These are phyloP conservation scores for Areca catechu DNA, from an alignment of 176 grass and related monocot genomes.

Conservation along the genomic window DNA sequence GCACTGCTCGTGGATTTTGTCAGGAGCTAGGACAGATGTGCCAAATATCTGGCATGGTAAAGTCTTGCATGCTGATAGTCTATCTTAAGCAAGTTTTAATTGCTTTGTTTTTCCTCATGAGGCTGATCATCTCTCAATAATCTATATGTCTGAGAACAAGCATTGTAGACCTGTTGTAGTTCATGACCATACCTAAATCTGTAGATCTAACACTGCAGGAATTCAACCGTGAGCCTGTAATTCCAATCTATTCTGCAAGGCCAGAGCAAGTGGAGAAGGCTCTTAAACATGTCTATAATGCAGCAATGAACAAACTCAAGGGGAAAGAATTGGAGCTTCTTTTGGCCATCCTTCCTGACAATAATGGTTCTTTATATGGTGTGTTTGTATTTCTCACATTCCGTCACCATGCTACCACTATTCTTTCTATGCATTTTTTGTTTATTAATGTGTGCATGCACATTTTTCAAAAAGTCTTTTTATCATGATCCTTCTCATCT, in stretches of 20 bases:
- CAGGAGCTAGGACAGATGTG: slow-evolving; percentile 98
- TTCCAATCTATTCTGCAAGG: slow-evolving; percentile 87
- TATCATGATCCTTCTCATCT: too few relatives aligned
- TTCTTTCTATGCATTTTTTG: too few relatives aligned
- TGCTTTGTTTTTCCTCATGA: too few relatives aligned
- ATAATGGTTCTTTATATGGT: slow-evolving; percentile 97
- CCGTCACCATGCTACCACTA: neutral
- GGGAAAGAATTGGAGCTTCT: slow-evolving; percentile 99
- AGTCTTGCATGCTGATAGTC: neutral
- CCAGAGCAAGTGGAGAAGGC: slow-evolving; percentile 92
- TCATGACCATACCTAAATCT: neutral
- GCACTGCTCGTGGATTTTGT: slow-evolving; percentile 85
- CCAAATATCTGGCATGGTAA: slow-evolving; percentile 94
- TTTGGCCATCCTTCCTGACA: slow-evolving; percentile 90
- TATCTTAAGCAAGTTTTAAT: neutral
- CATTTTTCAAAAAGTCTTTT: too few relatives aligned
- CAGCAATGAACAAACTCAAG: slow-evolving; percentile 75
- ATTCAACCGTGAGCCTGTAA: slow-evolving; percentile 87
- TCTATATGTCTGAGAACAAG: too few relatives aligned
- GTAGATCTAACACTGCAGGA: slow-evolving; percentile 39
- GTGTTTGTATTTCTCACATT: neutral
- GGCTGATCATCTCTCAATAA: too few relatives aligned
- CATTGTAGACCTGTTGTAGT: too few relatives aligned
- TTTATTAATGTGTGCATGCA: too few relatives aligned
- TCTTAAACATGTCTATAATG: slow-evolving; percentile 81